Evolutionary conservation across 192 early-diverging fungal species (phyloP).

Genomic region (Coemansia sp.): DNA sequence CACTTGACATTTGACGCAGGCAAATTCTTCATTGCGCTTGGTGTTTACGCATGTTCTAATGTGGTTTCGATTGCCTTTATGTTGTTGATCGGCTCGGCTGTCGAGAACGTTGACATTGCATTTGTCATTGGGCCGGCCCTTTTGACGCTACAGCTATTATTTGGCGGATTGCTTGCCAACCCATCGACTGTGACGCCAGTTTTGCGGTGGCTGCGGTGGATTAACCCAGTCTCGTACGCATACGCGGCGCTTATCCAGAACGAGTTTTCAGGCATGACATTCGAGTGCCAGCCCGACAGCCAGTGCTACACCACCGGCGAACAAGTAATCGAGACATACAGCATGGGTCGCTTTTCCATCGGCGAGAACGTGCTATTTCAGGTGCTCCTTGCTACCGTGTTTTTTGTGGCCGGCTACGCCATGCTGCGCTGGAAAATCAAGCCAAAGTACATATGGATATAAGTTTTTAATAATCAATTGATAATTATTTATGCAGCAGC

Average conservation of each 20-base stretch:
- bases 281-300: slow-evolving; percentile 24
- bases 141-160: slow-evolving; percentile 47
- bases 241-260: slow-evolving; percentile 51
- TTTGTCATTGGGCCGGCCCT: slow-evolving; percentile 49
- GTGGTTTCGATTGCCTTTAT: slow-evolving; percentile 49
- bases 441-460: slow-evolving; percentile 51
- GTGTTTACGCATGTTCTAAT: slow-evolving; percentile 37
- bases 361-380: slow-evolving; percentile 29
- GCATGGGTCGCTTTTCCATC: slow-evolving; percentile 42
- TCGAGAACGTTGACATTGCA: slow-evolving; percentile 37
- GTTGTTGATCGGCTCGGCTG: slow-evolving; percentile 46
- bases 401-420: slow-evolving; percentile 31
- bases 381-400: slow-evolving; percentile 26
- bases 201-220: slow-evolving; percentile 54
- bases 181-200: slow-evolving; percentile 42
- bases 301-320: slow-evolving; percentile 42
- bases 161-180: slow-evolving; percentile 54
- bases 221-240: slow-evolving; percentile 48
- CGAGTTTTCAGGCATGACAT: slow-evolving; percentile 43
- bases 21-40: slow-evolving; percentile 47
- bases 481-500: slow-evolving; percentile 25
- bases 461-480: background rate
- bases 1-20: slow-evolving; percentile 29
- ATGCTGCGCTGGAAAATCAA: slow-evolving; percentile 53
- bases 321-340: slow-evolving; percentile 36